Base-by-base conservation (phyloP, 495 filamentous ascomycete genomes). In the Podospora fimiseda region DNA sequence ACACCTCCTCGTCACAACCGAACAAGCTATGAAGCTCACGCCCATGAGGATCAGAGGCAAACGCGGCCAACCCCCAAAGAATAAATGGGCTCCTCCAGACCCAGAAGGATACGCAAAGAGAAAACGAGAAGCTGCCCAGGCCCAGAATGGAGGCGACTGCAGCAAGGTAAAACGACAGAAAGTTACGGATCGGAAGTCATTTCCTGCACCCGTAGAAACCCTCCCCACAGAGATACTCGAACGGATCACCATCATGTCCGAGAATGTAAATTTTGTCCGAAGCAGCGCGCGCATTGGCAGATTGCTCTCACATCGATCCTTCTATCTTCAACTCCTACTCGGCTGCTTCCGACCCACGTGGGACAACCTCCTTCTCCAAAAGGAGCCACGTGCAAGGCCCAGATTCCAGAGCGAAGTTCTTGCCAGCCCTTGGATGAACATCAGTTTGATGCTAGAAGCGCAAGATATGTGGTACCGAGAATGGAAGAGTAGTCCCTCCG, bases 141-240 rank as follows among this genome's bases (percentile, higher is more conserved):
- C 27, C 11, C 46, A 42, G 4, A 47, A 48, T 24, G 50, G 52
- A 30, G 15, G 11, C 13, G 39, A 24, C 19, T 30, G 37, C n/a
- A 6, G 21, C 33, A 30, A 38, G 16, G 18, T 27, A 56, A 53
- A 51, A 2, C 51, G 46, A 8, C 44, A 40, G 43, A 60, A 57
- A 38, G 39, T 50, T 6, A 56, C 44, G 46, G 61, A 56, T 37
- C 9, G 60, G 61, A n/a, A n/a, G n/a, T n/a, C n/a, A n/a, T n/a
- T n/a, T n/a, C n/a, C n/a, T 0, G 67, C 70, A 0, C 43, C 43
- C 15, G 57, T 75, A 4, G 70, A 74, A 60, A 56, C 45, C 23
- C 52, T 75, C 9, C 73, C 73, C 1, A 43, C 63, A 23, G 73
- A 75, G 51, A 59, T 75, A 15, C 62, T 75, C n/a, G 70, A 73